Evolutionary conservation across 2,329 filamentous ascomycete genomes (phyloP), one percentile per base, ranked within the genome.

Genomic region (Lojkania enalia): DNA sequence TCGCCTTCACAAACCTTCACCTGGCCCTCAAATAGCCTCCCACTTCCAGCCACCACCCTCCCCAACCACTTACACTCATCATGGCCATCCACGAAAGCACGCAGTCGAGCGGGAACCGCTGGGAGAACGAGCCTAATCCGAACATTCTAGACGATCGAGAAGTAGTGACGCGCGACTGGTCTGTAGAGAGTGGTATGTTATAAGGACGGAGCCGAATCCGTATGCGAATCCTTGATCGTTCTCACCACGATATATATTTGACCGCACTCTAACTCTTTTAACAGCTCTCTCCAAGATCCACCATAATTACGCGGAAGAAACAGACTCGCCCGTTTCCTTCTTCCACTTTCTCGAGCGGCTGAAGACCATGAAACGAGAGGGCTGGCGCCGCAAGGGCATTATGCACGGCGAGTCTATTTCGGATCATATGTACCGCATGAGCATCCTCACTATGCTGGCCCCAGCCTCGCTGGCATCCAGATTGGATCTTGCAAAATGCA

Each of bases 371-470:
- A 95, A 95, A 71, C 87, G 94, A 49, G 94, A 96, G 73, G 94
- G 94, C 54, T 99, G 94, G 94, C 83, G 88, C 44, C 83, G 94
- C 27, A 96, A 96, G 67, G 84, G 84, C 29, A 90, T 99, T 55
- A 57, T 69, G 44, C 54, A 73, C 46, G 87, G 89, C 67, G 94
- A 99, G 72, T 95, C 90, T 2, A 96, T 99, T 65, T 82, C 89
- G 42, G 94, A 99, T 74, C 94, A 99, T 79, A 99, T 99, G 94
- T 99, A 97, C 74, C 90, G 94, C 73, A 99, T 99, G 94, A 90
- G 91, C 38, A 82, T 99, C 57, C 90, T 99, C 70, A 90, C 89
- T 53, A 88, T 99, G 85, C 82, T 96, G 54, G 90, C 90, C 2
- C 92, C 94, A 1, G 79, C 88, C 0, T 74, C 86, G 1, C 81